Conservation (phyloP, 805 yeast species). For the Komagataella populi region DNA sequence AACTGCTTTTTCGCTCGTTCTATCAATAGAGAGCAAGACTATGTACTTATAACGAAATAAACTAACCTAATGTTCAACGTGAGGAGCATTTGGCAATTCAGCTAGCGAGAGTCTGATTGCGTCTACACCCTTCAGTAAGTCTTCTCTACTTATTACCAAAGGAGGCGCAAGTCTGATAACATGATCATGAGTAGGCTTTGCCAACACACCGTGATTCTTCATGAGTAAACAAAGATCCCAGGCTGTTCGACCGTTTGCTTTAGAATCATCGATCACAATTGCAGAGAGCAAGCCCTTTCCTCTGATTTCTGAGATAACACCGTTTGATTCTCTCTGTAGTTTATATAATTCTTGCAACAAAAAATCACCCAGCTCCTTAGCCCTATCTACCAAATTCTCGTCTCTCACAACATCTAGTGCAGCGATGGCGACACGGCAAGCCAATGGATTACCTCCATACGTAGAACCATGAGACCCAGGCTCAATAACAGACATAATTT, state of each 20-base stretch:
- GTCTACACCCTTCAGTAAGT: conserved; percentile 68
- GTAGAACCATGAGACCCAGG: conserved; percentile 98
- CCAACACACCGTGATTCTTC: conserved; percentile 81
- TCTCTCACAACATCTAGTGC: conserved; percentile 84
- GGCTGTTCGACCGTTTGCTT: conserved; percentile 81
- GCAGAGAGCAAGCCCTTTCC: conserved; percentile 86
- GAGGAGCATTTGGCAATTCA: conserved; percentile 25
- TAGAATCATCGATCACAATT: conserved; percentile 74
- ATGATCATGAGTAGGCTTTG: conserved; percentile 94
- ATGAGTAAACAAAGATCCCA: conserved; percentile 91
- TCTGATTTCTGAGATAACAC: conserved; percentile 49
- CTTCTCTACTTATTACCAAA: conserved; percentile 78
- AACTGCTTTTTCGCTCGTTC: neutral
- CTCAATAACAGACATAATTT: conserved; percentile 77
- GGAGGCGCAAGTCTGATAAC: conserved; percentile 96
- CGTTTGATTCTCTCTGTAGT: conserved; percentile 36
- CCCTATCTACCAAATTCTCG: conserved; percentile 73
- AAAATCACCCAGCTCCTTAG: conserved; percentile 54
- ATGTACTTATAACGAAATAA: neutral
- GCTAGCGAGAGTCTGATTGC: conserved; percentile 50
- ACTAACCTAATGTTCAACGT: neutral
- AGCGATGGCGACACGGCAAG: conserved; percentile 86
- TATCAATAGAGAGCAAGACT: neutral
- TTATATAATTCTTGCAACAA: conserved; percentile 46
- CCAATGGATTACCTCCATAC: conserved; percentile 94